A percentile compares a stretch with the other conserved stretches of the same genome.
Evolutionary conservation across 2,329 filamentous ascomycete species (phyloP).

Genomic region (Diaporthe sp.): DNA sequence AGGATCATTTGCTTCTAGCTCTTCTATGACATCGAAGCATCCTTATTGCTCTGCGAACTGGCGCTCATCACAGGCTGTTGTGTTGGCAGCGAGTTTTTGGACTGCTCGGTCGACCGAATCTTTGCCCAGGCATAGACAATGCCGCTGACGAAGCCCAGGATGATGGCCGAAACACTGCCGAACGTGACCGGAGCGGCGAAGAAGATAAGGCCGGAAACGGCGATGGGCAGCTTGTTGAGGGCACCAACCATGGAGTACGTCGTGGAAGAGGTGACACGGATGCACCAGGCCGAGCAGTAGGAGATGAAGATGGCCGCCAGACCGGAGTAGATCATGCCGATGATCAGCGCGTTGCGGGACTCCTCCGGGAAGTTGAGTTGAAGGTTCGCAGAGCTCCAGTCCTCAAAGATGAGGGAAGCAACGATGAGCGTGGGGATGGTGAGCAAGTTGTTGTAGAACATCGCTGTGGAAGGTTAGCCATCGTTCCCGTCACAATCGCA

Average conservation of each 20-base stretch:
- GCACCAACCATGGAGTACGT: slow-evolving; percentile 99
- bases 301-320: slow-evolving; percentile 97
- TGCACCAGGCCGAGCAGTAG: slow-evolving; percentile 99
- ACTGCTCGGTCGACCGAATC: slow-evolving; percentile 80
- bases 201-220: slow-evolving; percentile 92
- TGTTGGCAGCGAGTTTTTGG: slow-evolving; percentile 77
- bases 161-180: slow-evolving; percentile 91
- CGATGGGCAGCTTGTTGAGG: slow-evolving; percentile 97
- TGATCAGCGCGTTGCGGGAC: slow-evolving; percentile 82
- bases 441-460: slow-evolving; percentile 99
- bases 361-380: slow-evolving; percentile 89
- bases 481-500: slow-evolving; percentile 43
- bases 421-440: slow-evolving; percentile 92
- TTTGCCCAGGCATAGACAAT: slow-evolving; percentile 92
- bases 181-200: slow-evolving; percentile 95
- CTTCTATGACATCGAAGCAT: slow-evolving; percentile 79
- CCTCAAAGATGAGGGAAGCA: slow-evolving; percentile 86
- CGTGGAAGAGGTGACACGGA: slow-evolving; percentile 95
- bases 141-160: slow-evolving; percentile 91
- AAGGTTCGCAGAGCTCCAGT: slow-evolving; percentile 92
- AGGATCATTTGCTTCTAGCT: neutral
- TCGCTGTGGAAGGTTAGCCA: slow-evolving; percentile 71
- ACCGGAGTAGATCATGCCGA: slow-evolving; percentile 95
- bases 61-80: slow-evolving; percentile 83
- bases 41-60: slow-evolving; percentile 90